A percentile compares a stretch with the other conserved stretches of the same genome.
phyloP scores from a whole-genome alignment of 1,284 basidiomycete genomes.

The Leccinum colubrinum region DNA sequence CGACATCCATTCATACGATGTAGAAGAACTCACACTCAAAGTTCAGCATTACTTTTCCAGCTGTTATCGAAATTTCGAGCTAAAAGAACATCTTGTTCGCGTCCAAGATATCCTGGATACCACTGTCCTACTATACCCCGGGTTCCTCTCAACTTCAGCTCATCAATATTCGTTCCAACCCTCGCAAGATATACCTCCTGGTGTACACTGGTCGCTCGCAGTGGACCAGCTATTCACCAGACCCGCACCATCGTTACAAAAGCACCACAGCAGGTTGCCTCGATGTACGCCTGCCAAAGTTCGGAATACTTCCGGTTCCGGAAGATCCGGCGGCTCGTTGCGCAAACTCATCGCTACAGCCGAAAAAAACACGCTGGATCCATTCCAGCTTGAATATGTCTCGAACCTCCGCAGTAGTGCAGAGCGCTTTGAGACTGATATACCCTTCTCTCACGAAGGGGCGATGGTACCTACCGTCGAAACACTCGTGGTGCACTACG shows the following conservation, averaged over 20 bases:
- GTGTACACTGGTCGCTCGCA: neutral
- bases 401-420: constrained; percentile 18
- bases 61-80: constrained; percentile 14
- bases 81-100: constrained; percentile 13
- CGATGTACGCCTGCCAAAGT: neutral
- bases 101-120: constrained; percentile 15
- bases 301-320: neutral
- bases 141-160: neutral
- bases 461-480: constrained; percentile 2
- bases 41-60: constrained; percentile 6
- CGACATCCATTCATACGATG: neutral
- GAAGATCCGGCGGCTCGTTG: neutral
- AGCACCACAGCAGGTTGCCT: neutral
- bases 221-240: constrained; percentile 12
- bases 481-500: constrained; percentile 9
- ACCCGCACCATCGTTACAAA: neutral
- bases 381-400: constrained; percentile 21
- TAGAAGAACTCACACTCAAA: neutral
- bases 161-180: constrained; percentile 15
- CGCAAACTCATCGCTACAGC: constrained; percentile 9
- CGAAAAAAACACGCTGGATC: constrained; percentile 1
- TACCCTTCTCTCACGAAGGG: neutral
- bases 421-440: neutral
- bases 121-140: neutral
- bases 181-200: neutral